phyloP scores from a whole-genome alignment of 257 asterid species.

The Ajuga chamaepitys region DNA sequence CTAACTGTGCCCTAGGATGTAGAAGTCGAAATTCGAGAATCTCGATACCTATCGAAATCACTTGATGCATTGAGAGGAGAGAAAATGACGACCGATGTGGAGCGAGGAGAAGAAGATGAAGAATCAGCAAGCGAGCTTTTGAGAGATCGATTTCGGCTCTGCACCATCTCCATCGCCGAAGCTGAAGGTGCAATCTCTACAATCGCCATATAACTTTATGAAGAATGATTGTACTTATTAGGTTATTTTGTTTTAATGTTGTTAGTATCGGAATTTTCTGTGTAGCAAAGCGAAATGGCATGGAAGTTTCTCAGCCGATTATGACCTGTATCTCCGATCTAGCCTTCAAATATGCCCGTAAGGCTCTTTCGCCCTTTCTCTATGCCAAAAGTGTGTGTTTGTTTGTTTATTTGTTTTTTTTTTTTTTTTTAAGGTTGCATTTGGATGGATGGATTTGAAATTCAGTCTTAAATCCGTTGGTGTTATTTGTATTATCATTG shows the following conservation, averaged over 20 bases:
- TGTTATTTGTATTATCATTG: no score
- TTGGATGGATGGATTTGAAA: no score
- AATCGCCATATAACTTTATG: not conserved
- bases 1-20: conserved; percentile 17
- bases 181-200: conserved; percentile 48
- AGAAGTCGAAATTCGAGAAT: conserved; percentile 1
- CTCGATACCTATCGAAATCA: not conserved
- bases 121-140: conserved; percentile 58
- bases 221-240: not conserved
- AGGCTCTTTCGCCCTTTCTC: not conserved
- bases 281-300: conserved; percentile 61
- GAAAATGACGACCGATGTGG: conserved; percentile 47
- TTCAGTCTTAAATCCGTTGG: no score
- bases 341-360: conserved; percentile 87
- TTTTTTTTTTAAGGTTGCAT: no score
- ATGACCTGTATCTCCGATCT: conserved; percentile 73
- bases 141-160: conserved; percentile 79
- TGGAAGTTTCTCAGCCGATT: conserved; percentile 81
- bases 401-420: not conserved
- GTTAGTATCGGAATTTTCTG: not conserved
- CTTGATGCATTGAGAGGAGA: not conserved
- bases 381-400: not conserved
- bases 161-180: conserved; percentile 73
- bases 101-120: conserved; percentile 67
- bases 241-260: not conserved